Evolutionary conservation across 1,284 basidiomycete genomes (phyloP), one percentile per base, ranked within the genome.

Genomic region (Phellopilus nigrolimitatus): DNA sequence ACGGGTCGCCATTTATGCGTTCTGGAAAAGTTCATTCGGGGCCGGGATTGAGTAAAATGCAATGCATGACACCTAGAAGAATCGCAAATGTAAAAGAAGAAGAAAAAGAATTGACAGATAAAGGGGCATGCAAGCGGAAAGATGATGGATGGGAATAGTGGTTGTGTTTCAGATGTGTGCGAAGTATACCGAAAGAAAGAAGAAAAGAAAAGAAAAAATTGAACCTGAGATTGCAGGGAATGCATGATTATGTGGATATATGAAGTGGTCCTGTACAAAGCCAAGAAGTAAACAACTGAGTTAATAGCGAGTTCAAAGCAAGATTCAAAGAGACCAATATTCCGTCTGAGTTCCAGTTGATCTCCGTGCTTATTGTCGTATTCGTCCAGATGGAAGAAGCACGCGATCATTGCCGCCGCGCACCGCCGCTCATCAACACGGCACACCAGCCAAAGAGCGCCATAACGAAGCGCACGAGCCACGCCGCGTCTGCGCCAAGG

Each of bases 381-480:
- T n/a, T n/a, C n/a, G n/a, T n/a, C n/a, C n/a, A n/a, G n/a, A n/a
- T n/a, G n/a, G n/a, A n/a, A n/a, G n/a, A n/a, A n/a, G n/a, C n/a
- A n/a, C n/a, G 38, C 40, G 40, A 40, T 31, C 24, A 39, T 8
- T 25, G 4, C 25, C 43, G n/a, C 44, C 49, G 48, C 37, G 55
- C 46, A 31, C 58, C 53, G 12, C 68, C 67, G 7, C 68, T 65
- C 10, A 71, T 59, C 19, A 71, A 56, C 36, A 83, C 71, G 25
- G 78, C 73, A 59, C 88, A 74, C 86, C 86, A 88, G 10, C 85
- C 86, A 64, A 85, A 88, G 64, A 87, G 75, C 21, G 81, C 72
- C 82, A 88, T 85, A 64, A 88, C 64, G 64, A 87, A 87, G 51
- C 83, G 69, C 42, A 88, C 82, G 69, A 87, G 75, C 84, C 84